phyloP scores from a whole-genome alignment of 2,329 filamentous ascomycete genomes.

The Ampelomyces quisqualis region DNA sequence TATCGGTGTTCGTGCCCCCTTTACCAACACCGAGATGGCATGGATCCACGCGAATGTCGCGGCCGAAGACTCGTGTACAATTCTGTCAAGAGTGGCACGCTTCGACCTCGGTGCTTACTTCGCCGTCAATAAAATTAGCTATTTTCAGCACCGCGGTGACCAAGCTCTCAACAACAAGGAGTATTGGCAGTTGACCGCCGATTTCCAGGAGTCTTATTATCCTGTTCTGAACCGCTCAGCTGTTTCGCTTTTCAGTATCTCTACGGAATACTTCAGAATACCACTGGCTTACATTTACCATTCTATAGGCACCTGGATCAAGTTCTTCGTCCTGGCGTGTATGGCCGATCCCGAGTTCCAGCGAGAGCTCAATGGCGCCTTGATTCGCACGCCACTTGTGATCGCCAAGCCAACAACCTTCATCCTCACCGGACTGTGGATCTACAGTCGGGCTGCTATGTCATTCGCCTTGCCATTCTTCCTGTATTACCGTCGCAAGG shows the following conservation, averaged over 20 bases:
- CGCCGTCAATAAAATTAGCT: slow-evolving; percentile 36
- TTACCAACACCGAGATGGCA: slow-evolving; percentile 46
- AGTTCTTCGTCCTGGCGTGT: slow-evolving; percentile 53
- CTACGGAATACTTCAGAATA: slow-evolving; percentile 31
- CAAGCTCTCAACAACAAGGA: slow-evolving; percentile 30
- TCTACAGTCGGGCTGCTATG: slow-evolving; percentile 50
- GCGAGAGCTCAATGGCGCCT: slow-evolving; percentile 51
- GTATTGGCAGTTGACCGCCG: slow-evolving; percentile 36
- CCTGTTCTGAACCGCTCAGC: slow-evolving; percentile 34
- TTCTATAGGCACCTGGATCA: slow-evolving; percentile 46
- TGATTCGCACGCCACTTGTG: slow-evolving; percentile 38
- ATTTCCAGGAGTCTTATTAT: slow-evolving; percentile 36
- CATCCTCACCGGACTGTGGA: slow-evolving; percentile 52
- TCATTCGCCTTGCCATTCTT: slow-evolving; percentile 50
- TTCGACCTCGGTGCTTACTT: slow-evolving; percentile 52
- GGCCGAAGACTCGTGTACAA: slow-evolving; percentile 43
- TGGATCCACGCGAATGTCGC: slow-evolving; percentile 50
- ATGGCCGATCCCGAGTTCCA: slow-evolving; percentile 57
- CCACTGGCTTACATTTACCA: slow-evolving; percentile 49
- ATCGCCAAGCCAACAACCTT: slow-evolving; percentile 44
- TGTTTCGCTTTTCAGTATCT: slow-evolving; percentile 23
- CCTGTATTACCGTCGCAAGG: slow-evolving; percentile 52
- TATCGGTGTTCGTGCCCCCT: slow-evolving; percentile 44
- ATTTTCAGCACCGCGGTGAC: slow-evolving; percentile 29
- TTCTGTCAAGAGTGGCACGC: slow-evolving; percentile 48